Evolutionary conservation across 257 asterid species (phyloP), one percentile per base, ranked within the genome.

Genomic region (Capsicum chinense): DNA sequence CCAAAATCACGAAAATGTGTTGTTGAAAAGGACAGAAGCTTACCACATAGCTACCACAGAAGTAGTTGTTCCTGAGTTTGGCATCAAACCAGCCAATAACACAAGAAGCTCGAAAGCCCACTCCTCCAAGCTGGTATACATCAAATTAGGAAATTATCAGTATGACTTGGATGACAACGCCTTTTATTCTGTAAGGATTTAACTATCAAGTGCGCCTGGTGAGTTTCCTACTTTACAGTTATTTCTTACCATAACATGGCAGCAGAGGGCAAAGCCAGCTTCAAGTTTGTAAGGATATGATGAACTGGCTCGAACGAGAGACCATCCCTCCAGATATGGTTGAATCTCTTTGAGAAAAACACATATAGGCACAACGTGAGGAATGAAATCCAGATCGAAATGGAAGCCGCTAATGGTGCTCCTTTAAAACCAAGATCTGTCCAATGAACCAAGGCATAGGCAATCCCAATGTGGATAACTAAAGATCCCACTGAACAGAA

Each of bases 1-100:
- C 10, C 50, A 56, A 13, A 54, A 79, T 5, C 8, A 17, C 56
- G 68, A 50, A 33, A 52, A 56, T 79, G 42, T 33, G 57, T 19
- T 1, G 47, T 5, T 26, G 44, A 64, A 35, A 26, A 66, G 47
- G 47, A 66, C 7, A 5, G 57, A 79, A 60, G 50, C 93, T 86
- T 80, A 95, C 99, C 98, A 92, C 94, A 95, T 92, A 17, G 95
- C 99, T 64, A 95, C 99, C 98, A 92, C 94, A 95, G 92, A 17
- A 94, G 98, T 64, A 4, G 90, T 81, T 42, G 92, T 68, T 84
- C 91, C 92, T 5, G 99, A 83, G 78, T 93, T 80, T 15, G 99
- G 99, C 99, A 95, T 91, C 88, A 94, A 83, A 52, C 99, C 98
- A 0, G 98, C 97, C 83, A 95, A 81, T 69, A 95, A 79, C 62